These are phyloP conservation scores for Spathaspora jeffriesii DNA, from an alignment of 1,139 yeast genomes.

Conservation along the genomic window DNA sequence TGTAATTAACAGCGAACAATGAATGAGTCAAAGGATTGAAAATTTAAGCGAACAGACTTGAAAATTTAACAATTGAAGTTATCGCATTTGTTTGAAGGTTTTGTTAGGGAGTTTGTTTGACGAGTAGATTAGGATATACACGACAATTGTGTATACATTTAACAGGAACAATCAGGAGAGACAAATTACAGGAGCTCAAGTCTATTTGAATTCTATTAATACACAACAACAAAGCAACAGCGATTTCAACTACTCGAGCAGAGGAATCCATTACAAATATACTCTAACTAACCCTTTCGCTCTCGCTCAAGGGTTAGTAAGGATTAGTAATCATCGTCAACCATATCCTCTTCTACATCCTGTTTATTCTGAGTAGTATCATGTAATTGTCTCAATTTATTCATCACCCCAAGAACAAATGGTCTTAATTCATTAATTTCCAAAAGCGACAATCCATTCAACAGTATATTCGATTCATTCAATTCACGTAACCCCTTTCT, in stretches of 20 bases:
- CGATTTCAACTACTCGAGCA: too few species aligned
- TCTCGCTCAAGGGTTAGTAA: too few species aligned
- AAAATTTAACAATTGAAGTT: too few species aligned
- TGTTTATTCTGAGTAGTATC: conserved; percentile 32
- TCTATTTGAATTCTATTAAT: too few species aligned
- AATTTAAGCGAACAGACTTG: background rate
- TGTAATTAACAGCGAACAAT: background rate
- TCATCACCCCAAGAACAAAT: conserved; percentile 78
- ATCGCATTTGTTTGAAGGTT: too few species aligned
- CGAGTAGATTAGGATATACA: too few species aligned
- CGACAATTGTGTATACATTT: too few species aligned
- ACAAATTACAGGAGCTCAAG: too few species aligned
- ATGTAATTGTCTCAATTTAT: conserved; percentile 60
- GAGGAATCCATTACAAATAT: background rate
- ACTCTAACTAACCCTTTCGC: too few species aligned
- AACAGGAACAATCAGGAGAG: too few species aligned
- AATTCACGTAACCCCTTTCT: conserved; percentile 75
- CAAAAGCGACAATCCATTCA: conserved; percentile 79
- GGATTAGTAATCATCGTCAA: conserved; percentile 12
- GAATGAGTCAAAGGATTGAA: background rate
- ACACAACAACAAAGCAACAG: too few species aligned
- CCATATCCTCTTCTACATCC: conserved; percentile 23
- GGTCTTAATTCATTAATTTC: conserved; percentile 92
- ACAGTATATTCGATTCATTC: conserved; percentile 80
- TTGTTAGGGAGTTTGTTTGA: too few species aligned